Base-by-base conservation (phyloP, 148 eudicot species). In the Fagopyrum homotropicum region DNA sequence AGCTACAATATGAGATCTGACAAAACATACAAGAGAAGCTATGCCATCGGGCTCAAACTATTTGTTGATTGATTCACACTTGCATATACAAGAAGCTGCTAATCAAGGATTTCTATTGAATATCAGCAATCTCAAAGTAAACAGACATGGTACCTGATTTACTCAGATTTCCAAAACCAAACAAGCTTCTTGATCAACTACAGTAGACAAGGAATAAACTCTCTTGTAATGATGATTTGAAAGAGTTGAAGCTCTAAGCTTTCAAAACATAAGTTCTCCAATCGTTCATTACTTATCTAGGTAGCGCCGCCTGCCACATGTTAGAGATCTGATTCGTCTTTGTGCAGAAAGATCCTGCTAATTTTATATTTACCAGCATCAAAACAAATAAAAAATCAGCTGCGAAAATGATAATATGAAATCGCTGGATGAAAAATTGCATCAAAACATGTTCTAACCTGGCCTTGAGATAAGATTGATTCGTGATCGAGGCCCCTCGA, bases 401-500 rank as follows among this genome's bases (percentile, higher is more conserved):
- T 11, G 17, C 6, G n/a, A 54, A n/a, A 54, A 54, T 54, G 59
- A 54, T 54, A 16, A 19, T 0, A 50, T 9, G 14, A 6, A 54
- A 54, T 4, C 4, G 59, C 19, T 14, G 40, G 40, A 59, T 6
- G 26, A n/a, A n/a, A 7, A 56, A 22, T 22, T 22, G 7, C 12
- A 60, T 1, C 66, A 26, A 0, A 35, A 66, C 19, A 6, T 4
- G 30, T 15, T 71, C 75, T 73, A 84, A 91, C 98, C 96, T 80
- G 88, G 91, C 75, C 88, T 79, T 14, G 96, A 84, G 51, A 90
- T 88, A 60, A 82, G 86, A 80, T 92, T 83, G 70, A 95, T 92
- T 40, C 93, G 88, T 76, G 98, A 95, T 55, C 98, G 88, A 83
- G 98, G 98, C 57, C 91, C 97, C 30, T 95, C 97, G 66, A 90